Evolutionary conservation across 768 basidiomycete species (phyloP).

Genomic region (Boletus reticuloceps): DNA sequence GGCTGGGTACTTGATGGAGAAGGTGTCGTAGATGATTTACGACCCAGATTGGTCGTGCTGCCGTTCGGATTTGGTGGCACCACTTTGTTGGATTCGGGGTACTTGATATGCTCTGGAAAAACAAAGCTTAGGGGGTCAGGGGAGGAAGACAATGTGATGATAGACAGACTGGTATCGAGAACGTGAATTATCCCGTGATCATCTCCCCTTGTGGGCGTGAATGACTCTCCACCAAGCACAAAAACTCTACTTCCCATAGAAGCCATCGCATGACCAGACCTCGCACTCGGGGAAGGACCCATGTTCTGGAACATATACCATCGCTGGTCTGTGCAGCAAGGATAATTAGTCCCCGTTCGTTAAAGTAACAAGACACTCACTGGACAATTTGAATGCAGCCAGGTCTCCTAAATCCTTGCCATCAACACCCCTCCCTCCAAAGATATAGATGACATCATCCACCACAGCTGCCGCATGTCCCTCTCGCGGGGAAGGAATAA

Average conservation of each 20-base stretch:
- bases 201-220: slow-evolving; percentile 67
- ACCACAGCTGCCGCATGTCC: slow-evolving; percentile 96
- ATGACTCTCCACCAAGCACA: slow-evolving; percentile 93
- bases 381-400: slow-evolving; percentile 95
- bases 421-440: slow-evolving; percentile 95
- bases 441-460: slow-evolving; percentile 96
- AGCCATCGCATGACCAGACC: slow-evolving; percentile 99
- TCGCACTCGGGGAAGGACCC: slow-evolving; percentile 90
- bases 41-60: slow-evolving; percentile 34
- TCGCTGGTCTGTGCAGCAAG: slow-evolving; percentile 66
- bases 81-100: slow-evolving; percentile 62
- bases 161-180: slow-evolving; percentile 85
- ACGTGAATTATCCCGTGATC: slow-evolving; percentile 85
- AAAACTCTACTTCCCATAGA: slow-evolving; percentile 85
- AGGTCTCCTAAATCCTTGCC: slow-evolving; percentile 94
- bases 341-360: slow-evolving; percentile 10
- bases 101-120: slow-evolving; percentile 82
- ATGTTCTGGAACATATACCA: slow-evolving; percentile 99
- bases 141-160: neutral
- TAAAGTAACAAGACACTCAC: slow-evolving; percentile 48
- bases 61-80: slow-evolving; percentile 34
- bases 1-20: slow-evolving; percentile 29
- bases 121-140: slow-evolving; percentile 2
- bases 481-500: slow-evolving; percentile 92
- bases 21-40: slow-evolving; percentile 47